A percentile compares a stretch with the other conserved stretches of the same genome.
Conservation (phyloP, 2,329 filamentous ascomycete genomes). For the Stylonectria norvegica region DNA sequence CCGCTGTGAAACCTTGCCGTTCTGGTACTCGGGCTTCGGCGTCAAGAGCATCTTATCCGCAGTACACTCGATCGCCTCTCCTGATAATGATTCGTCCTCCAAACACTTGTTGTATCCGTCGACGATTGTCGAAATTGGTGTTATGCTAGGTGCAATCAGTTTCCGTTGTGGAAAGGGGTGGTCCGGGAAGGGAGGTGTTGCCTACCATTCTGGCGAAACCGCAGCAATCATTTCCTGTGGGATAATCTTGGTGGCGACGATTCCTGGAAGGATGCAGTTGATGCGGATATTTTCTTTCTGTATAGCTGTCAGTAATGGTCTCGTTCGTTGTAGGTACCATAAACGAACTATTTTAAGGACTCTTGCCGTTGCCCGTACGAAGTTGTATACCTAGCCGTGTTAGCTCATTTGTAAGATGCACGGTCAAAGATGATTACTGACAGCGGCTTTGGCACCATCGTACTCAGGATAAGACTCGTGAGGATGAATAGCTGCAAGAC, state of each 20-base stretch:
- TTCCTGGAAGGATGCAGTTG: conserved; percentile 47
- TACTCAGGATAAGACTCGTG: conserved; percentile 46
- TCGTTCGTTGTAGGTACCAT: rapidly evolving
- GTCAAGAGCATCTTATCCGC: conserved; percentile 32
- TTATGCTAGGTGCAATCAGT: conserved; percentile 27
- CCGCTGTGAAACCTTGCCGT: conserved; percentile 41
- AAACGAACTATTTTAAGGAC: conserved; percentile 32
- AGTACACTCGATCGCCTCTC: conserved; percentile 44
- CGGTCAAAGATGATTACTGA: conserved; percentile 14
- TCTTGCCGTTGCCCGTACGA: conserved; percentile 37
- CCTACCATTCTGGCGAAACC: conserved; percentile 33
- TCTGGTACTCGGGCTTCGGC: conserved; percentile 31
- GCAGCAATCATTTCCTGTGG: conserved; percentile 42
- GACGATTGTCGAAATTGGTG: conserved; percentile 43
- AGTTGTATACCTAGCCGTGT: conserved; percentile 23
- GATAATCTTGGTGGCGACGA: conserved; percentile 43
- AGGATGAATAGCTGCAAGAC: conserved; percentile 42
- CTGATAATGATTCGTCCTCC: conserved; percentile 39
- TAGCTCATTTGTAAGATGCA: neutral
- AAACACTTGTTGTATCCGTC: conserved; percentile 44
- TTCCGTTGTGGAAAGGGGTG: too few relatives aligned
- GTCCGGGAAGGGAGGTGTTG: neutral
- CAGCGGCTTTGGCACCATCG: conserved; percentile 48
- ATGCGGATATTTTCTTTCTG: conserved; percentile 47
- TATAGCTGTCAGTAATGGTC: neutral